Conservation (phyloP, 805 yeast genomes). For the Gaillardinia entomophila region DNA sequence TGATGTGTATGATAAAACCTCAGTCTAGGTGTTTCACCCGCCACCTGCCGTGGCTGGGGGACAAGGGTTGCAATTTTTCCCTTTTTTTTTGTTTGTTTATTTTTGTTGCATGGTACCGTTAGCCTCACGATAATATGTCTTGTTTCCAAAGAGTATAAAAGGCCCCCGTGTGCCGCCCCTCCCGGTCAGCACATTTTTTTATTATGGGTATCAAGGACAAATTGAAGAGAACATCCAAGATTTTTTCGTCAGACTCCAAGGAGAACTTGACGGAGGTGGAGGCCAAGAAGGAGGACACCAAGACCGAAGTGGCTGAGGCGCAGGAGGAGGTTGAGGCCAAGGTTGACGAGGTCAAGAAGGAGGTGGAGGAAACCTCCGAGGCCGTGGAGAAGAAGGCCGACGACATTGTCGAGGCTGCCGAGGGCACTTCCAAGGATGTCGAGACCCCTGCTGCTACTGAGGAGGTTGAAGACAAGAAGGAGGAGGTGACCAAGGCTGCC, state of each 20-base stretch:
- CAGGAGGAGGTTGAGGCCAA: not conserved
- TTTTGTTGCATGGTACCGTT: too few species aligned
- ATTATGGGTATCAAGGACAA: constrained; percentile 11
- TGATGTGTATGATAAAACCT: too few species aligned
- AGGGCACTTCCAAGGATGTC: not conserved
- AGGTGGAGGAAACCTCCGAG: not conserved
- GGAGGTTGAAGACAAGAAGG: constrained; percentile 4
- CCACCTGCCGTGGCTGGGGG: too few species aligned
- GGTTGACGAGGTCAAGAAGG: constrained; percentile 1
- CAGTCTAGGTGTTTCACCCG: too few species aligned
- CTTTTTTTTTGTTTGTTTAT: too few species aligned
- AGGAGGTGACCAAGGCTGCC: constrained; percentile 1
- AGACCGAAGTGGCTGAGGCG: constrained; percentile 1
- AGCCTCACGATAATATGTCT: too few species aligned
- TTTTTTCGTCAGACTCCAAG: constrained; percentile 9
- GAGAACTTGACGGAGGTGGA: constrained; percentile 5
- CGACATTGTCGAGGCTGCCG: constrained; percentile 1
- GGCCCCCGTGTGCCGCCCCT: too few species aligned
- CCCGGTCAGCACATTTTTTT: not conserved
- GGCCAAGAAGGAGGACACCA: constrained; percentile 1
- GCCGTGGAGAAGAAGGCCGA: not conserved
- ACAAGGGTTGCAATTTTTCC: too few species aligned
- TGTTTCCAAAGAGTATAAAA: too few species aligned
- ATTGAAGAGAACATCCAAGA: constrained; percentile 9
- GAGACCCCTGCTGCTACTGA: not conserved